These are phyloP conservation scores for Arthroderma sp. DNA, from an alignment of 2,329 filamentous ascomycete genomes.

Conservation along the genomic window DNA sequence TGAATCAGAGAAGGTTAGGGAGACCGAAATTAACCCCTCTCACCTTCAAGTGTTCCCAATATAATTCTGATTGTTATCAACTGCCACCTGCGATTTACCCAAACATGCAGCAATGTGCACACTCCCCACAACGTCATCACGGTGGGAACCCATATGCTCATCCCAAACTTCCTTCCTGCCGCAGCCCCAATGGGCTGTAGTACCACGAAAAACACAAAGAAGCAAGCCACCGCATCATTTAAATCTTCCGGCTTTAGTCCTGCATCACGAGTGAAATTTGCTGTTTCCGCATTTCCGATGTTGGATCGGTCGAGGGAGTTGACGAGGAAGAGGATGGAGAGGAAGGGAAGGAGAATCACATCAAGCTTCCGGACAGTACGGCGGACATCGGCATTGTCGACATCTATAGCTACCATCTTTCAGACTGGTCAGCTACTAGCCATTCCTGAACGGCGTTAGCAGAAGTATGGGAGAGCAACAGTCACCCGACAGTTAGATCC, in stretches of 20 bases:
- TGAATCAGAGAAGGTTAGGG: neutral
- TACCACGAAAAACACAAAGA: slow-evolving; percentile 47
- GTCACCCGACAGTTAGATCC: too few species aligned
- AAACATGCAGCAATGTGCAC: slow-evolving; percentile 36
- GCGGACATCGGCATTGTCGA: slow-evolving; percentile 6
- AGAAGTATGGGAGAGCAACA: too few species aligned
- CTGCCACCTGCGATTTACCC: slow-evolving; percentile 35
- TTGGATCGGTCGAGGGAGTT: slow-evolving; percentile 42
- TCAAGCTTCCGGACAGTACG: slow-evolving; percentile 33
- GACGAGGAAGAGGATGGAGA: slow-evolving; percentile 39
- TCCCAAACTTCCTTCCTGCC: slow-evolving; percentile 28
- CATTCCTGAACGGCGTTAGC: too few species aligned
- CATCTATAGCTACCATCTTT: slow-evolving; percentile 1
- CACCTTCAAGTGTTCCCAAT: slow-evolving; percentile 36
- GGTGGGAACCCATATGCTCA: slow-evolving; percentile 42
- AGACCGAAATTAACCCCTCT: slow-evolving; percentile 2
- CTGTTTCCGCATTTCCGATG: slow-evolving; percentile 43
- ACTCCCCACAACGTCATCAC: slow-evolving; percentile 45
- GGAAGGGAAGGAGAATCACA: slow-evolving; percentile 37
- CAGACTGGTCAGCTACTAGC: too few species aligned
- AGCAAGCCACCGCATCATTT: slow-evolving; percentile 43
- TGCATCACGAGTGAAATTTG: slow-evolving; percentile 44
- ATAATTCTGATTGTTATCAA: slow-evolving; percentile 32
- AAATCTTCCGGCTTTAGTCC: slow-evolving; percentile 40
- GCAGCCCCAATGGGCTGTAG: slow-evolving; percentile 43